Evolutionary conservation across 179 eudicot genomes (phyloP), one percentile per base, ranked within the genome.

Genomic region (Sideroxylon spinosum): DNA sequence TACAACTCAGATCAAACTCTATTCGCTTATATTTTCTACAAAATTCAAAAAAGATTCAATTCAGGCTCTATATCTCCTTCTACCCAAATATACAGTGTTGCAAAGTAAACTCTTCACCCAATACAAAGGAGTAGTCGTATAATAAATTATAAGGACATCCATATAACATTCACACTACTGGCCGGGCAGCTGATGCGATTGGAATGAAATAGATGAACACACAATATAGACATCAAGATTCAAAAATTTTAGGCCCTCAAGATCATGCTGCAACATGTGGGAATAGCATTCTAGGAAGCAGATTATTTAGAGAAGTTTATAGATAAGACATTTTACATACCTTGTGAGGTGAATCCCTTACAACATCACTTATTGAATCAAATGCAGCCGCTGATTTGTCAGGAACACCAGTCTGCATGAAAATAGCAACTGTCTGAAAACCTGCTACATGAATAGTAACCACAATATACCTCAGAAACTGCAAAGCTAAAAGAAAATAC

Each of bases 341-440:
- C 99, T 94, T 94, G 81, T 94, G 84, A 29, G 93, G 92, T 44
- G 99, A 91, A 84, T 96, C 99, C 82, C 81, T 83, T 80, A 96
- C 99, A 79, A 62, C 46, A 82, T 87, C 82, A 82, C 89, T 87
- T 73, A 87, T 73, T 64, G 85, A 61, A 84, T 78, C 83, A 67
- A 77, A 86, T 77, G 79, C 85, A 81, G 82, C 85, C 86, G 82
- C 85, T 71, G 89, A 81, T 86, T 82, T 92, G 78, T 86, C 92
- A 70, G 82, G 81, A 79, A 83, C 80, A 76, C 91, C 97, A 91
- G 91, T 96, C 99, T 96, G 99, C 99, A 96, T 87, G 98, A 94
- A 96, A 96, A 96, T 92, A 96, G 96, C 91, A 96, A 96, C 97
- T 94, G 94, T 94, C 97, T 92, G 98, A 96, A 96, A 96, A 94